phyloP scores from a whole-genome alignment of 768 basidiomycete species.

The Boletellus sp. region DNA sequence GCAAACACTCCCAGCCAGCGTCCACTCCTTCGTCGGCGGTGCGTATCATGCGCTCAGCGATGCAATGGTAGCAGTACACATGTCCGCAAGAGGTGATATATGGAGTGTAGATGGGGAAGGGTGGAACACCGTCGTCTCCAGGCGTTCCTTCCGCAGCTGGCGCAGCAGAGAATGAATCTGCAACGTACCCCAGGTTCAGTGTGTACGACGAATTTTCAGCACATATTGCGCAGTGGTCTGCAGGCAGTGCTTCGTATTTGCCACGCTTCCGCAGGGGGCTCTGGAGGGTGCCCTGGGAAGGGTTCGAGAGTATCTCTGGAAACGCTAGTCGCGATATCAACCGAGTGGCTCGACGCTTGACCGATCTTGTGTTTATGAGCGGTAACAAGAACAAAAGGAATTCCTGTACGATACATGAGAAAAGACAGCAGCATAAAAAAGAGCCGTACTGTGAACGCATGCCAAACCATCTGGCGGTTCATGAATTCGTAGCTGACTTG shows the following conservation, averaged over 20 bases:
- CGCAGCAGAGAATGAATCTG: conserved; percentile 41
- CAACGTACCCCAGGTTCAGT: conserved; percentile 51
- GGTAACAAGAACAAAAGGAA: conserved; percentile 92
- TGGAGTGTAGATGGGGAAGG: conserved; percentile 73
- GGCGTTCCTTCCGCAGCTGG: conserved; percentile 20
- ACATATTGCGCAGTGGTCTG: conserved; percentile 88
- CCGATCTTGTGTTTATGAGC: conserved; percentile 63
- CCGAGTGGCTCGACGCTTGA: conserved; percentile 55
- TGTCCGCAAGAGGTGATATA: conserved; percentile 85
- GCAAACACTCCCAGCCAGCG: conserved; percentile 75
- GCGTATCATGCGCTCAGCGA: conserved; percentile 77
- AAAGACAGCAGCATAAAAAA: not conserved
- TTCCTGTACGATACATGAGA: conserved; percentile 57
- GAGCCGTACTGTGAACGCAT: conserved; percentile 83
- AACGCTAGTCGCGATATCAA: conserved; percentile 21
- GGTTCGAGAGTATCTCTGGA: conserved; percentile 33
- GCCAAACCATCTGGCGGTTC: conserved; percentile 99
- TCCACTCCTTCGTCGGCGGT: conserved; percentile 58
- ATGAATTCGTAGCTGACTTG: conserved; percentile 98
- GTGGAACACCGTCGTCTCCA: conserved; percentile 37
- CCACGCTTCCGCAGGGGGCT: conserved; percentile 37
- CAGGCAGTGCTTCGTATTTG: conserved; percentile 65
- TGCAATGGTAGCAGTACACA: conserved; percentile 90
- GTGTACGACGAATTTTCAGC: conserved; percentile 67
- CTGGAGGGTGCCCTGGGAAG: conserved; percentile 14